phyloP scores from a whole-genome alignment of 441 rosid genomes.

The Adansonia rubrostipa region DNA sequence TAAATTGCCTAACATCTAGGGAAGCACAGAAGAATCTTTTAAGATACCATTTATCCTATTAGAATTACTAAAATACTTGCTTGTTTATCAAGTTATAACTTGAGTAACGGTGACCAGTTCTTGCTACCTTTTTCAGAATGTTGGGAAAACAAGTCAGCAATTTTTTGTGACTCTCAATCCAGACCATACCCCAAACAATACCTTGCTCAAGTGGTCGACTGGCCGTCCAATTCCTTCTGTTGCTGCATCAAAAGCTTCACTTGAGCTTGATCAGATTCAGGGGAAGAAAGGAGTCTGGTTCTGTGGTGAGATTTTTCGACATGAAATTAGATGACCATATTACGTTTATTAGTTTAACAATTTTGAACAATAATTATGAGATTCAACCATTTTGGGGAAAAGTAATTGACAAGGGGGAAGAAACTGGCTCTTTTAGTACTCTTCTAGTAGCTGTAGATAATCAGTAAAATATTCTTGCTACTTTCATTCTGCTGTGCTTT shows the following conservation, averaged over 20 bases:
- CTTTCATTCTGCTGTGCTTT: neutral
- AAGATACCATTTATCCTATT: neutral
- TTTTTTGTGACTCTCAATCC: conserved; percentile 85
- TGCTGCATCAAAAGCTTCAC: conserved; percentile 76
- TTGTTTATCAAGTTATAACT: neutral
- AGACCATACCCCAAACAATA: conserved; percentile 52
- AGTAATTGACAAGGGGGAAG: neutral
- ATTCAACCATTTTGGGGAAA: neutral
- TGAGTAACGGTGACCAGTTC: neutral
- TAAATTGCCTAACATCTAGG: neutral
- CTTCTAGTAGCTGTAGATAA: neutral
- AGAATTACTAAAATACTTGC: neutral
- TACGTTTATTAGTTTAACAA: neutral
- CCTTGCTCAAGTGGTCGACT: conserved; percentile 73
- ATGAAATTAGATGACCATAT: neutral
- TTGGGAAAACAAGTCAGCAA: conserved; percentile 61
- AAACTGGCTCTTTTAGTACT: neutral
- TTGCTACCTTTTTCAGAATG: conserved; percentile 46
- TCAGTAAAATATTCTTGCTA: neutral
- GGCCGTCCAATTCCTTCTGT: conserved; percentile 84
- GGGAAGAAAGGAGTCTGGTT: conserved; percentile 88
- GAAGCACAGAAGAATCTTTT: neutral
- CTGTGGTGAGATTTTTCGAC: conserved; percentile 59
- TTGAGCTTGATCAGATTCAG: conserved; percentile 70
- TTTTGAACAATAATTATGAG: neutral